phyloP scores from a whole-genome alignment of 345 rosid species.

The Salix purpurea region DNA sequence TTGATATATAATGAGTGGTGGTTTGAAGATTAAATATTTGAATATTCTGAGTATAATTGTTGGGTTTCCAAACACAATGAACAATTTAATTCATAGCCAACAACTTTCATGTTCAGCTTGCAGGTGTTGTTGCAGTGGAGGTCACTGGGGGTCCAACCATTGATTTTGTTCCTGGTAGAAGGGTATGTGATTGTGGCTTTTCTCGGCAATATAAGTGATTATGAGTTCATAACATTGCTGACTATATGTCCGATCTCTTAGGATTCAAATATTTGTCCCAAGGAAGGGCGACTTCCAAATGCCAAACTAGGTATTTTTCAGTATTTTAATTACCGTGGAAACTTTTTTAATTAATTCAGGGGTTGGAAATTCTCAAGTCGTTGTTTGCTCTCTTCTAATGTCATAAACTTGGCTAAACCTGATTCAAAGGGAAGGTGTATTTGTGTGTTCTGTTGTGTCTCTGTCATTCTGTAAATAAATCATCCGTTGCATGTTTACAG shows the following conservation, averaged over 20 bases:
- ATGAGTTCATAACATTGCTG: slow-evolving; percentile 1
- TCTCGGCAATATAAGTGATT: slow-evolving; percentile 11
- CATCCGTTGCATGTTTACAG: neutral
- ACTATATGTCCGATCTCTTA: slow-evolving; percentile 23
- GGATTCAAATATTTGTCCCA: slow-evolving; percentile 68
- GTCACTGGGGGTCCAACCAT: slow-evolving; percentile 89
- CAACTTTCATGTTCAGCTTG: slow-evolving; percentile 50
- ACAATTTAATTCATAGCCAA: neutral
- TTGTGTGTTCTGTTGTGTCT: neutral
- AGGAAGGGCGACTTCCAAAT: slow-evolving; percentile 91
- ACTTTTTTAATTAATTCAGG: neutral
- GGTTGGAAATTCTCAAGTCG: neutral
- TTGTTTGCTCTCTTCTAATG: neutral
- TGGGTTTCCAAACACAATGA: neutral
- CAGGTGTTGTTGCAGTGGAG: slow-evolving; percentile 96
- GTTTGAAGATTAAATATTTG: neutral
- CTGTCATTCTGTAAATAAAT: neutral
- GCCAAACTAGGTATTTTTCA: slow-evolving; percentile 61
- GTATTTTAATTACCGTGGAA: neutral
- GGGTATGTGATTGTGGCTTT: slow-evolving; percentile 36
- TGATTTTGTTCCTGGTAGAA: slow-evolving; percentile 84
- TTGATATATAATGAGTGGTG: neutral
- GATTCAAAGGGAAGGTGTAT: neutral
- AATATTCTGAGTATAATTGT: neutral
- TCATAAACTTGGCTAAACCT: neutral